Evolutionary conservation across 2,329 filamentous ascomycete genomes (phyloP).

Genomic region (Nemania abortiva): DNA sequence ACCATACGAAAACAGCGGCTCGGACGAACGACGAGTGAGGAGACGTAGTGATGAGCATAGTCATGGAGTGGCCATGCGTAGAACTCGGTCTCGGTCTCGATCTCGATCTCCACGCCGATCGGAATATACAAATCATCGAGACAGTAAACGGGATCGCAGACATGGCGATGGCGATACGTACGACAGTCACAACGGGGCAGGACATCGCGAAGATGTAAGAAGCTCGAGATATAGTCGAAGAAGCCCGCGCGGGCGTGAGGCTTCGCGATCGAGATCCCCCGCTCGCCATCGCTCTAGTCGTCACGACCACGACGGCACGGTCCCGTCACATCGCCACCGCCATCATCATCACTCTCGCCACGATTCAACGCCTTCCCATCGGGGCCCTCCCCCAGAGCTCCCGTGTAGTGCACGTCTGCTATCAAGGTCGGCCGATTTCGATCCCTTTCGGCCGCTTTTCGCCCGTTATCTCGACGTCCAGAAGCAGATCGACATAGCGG

Average conservation of each 20-base stretch:
- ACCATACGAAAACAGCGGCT: constrained; percentile 38
- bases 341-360: constrained; percentile 34
- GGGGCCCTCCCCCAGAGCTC: constrained; percentile 55
- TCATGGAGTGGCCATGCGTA: not conserved
- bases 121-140: constrained; percentile 2
- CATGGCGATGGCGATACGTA: constrained; percentile 4
- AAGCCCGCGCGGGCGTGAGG: not conserved
- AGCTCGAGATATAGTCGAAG: not conserved
- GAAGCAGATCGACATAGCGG: constrained; percentile 77
- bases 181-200: not conserved
- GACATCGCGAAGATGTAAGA: not conserved
- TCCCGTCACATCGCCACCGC: constrained; percentile 12
- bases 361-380: not conserved
- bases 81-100: constrained; percentile 11
- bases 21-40: constrained; percentile 37
- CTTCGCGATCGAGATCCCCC: constrained; percentile 31
- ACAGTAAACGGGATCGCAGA: not conserved
- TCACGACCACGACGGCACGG: not conserved
- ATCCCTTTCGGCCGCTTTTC: constrained; percentile 76
- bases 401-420: constrained; percentile 76
- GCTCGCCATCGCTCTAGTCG: constrained; percentile 17
- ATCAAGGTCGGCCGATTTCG: constrained; percentile 73
- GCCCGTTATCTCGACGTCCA: constrained; percentile 89
- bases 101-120: constrained; percentile 37
- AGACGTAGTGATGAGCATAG: constrained; percentile 33